phyloP scores from a whole-genome alignment of 495 filamentous ascomycete species.

The Amorphotheca resinae region DNA sequence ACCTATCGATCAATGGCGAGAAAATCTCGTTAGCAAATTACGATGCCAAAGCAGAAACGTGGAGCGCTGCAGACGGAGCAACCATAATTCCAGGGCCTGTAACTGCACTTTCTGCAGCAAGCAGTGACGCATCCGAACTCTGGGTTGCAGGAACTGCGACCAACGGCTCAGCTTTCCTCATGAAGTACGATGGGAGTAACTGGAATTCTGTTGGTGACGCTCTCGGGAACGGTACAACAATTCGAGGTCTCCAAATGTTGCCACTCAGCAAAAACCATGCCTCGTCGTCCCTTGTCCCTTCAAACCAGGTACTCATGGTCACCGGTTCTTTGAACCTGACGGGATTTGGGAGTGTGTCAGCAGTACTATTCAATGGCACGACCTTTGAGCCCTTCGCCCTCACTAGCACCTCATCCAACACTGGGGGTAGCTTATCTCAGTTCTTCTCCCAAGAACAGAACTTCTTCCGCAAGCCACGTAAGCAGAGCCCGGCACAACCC shows the following conservation, averaged over 20 bases:
- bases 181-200: conserved; percentile 53
- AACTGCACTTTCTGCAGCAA: conserved; percentile 60
- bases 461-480: conserved; percentile 34
- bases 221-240: conserved; percentile 49
- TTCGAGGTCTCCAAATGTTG: conserved; percentile 74
- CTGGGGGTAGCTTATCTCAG: conserved; percentile 56
- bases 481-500: conserved; percentile 1
- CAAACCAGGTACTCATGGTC: conserved; percentile 61
- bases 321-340: conserved; percentile 68
- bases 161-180: conserved; percentile 62
- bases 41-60: conserved; percentile 46
- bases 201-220: conserved; percentile 42
- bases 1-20: conserved; percentile 49
- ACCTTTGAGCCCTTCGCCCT: conserved; percentile 67
- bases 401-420: conserved; percentile 40
- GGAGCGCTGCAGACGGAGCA: conserved; percentile 54
- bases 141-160: conserved; percentile 63
- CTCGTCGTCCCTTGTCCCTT: conserved; percentile 45
- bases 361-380: conserved; percentile 75
- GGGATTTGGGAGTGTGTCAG: conserved; percentile 72
- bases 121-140: conserved; percentile 49
- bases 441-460: conserved; percentile 66
- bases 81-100: conserved; percentile 63
- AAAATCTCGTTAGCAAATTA: conserved; percentile 62
- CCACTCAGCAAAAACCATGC: conserved; percentile 53